Conservation (phyloP, 2,329 filamentous ascomycete species). For the Aspergillus hortae region DNA sequence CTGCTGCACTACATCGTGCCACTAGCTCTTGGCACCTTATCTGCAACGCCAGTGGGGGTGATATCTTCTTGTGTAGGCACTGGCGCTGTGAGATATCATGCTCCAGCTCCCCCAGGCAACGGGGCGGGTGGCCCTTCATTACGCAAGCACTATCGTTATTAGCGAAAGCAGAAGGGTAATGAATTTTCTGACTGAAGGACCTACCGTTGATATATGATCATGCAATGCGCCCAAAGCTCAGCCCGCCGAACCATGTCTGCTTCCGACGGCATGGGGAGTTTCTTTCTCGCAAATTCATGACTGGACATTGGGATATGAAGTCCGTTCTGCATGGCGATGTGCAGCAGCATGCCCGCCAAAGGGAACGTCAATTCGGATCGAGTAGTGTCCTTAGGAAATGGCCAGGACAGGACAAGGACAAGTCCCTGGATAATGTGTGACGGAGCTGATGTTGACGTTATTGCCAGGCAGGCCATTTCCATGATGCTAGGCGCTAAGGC, state of each 20-base stretch:
- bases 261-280: constrained; percentile 27
- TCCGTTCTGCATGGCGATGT: constrained; percentile 43
- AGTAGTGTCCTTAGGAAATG: constrained; percentile 34
- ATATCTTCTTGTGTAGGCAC: constrained; percentile 31
- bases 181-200: neutral
- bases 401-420: constrained; percentile 39
- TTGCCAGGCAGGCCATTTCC: constrained; percentile 36
- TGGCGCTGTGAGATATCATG: constrained; percentile 35
- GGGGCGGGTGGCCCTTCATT: constrained; percentile 36
- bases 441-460: constrained; percentile 23
- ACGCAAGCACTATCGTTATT: constrained; percentile 29
- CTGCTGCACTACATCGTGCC: constrained; percentile 33
- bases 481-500: constrained; percentile 32
- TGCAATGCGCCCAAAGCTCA: constrained; percentile 40
- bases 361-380: constrained; percentile 34
- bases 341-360: constrained; percentile 36
- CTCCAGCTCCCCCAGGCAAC: constrained; percentile 30
- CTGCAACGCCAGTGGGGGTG: constrained; percentile 32
- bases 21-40: constrained; percentile 37
- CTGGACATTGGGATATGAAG: constrained; percentile 41
- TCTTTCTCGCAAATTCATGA: constrained; percentile 39
- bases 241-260: constrained; percentile 35
- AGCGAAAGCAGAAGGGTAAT: constrained; percentile 1
- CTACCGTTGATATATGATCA: constrained; percentile 40
- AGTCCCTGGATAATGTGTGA: constrained; percentile 37